Base-by-base conservation (phyloP, 2,329 filamentous ascomycete genomes). In the Fusarium illudens region DNA sequence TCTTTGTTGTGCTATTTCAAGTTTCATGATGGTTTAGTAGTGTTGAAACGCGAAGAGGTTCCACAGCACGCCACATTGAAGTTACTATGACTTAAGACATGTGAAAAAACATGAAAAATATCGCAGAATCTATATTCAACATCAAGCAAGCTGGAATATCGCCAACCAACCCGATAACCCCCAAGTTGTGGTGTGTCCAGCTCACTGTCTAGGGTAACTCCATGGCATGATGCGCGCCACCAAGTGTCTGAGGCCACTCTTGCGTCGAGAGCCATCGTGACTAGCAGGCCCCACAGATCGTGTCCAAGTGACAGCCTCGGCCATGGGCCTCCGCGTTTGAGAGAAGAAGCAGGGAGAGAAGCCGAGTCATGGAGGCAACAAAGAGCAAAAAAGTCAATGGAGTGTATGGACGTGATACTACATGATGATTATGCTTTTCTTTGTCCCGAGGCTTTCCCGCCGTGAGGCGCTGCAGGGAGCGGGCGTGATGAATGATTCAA, bases 261-360 rank as follows among this genome's bases (percentile, higher is more conserved):
- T 54, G 52, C 34, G 50, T 68, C 53, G 50, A 10, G 44, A 60
- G 64, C 54, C 57, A 58, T 54, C 29, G 55, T 58, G 55, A 58
- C 54, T 56, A 4, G 29, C 4, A 30, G 13, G 56, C 66, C 66
- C 67, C 66, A 69, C 66, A 57, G 48, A 67, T 13, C 9, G 19
- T 48, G 49, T 69, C 50, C 55, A 64, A 69, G 63, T 64, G 66
- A 67, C 62, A 64, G 67, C 65, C 51, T 67, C 65, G 61, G 62
- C 22, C 58, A 50, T 33, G 36, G 46, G 15, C 19, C 34, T 65
- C 42, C 32, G 49, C 34, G 19, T 6, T 52, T 53, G 11, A 13
- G 30, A 32, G 36, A 29, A 42, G 32, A 4, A 33, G 17, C 12
- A 32, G 22, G 22, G 50, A 53, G 20, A 12, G 20, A 44, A 22